A percentile compares a stretch with the other conserved stretches of the same genome.
Evolutionary conservation across 352 stramenopile species (phyloP).

Genomic region (Phytophthora cryptogea): DNA sequence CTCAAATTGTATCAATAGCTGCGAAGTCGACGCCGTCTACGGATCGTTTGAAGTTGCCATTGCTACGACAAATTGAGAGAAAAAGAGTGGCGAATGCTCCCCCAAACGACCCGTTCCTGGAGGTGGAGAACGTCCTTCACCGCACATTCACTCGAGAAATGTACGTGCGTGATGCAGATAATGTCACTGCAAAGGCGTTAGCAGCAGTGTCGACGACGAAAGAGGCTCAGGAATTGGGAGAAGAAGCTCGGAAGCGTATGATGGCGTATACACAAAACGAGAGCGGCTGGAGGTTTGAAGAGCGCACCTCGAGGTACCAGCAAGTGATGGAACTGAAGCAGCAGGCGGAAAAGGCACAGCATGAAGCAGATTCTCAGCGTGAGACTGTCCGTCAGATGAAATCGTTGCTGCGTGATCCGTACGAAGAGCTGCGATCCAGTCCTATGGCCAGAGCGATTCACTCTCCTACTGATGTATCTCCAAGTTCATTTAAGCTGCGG

Average conservation of each 20-base stretch:
- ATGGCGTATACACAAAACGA: conserved; percentile 64
- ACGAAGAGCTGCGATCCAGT: conserved; percentile 22
- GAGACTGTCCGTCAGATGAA: conserved; percentile 37
- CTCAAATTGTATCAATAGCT: not conserved
- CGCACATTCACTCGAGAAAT: conserved; percentile 35
- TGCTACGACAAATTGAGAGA: conserved; percentile 35
- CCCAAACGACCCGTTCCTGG: conserved; percentile 31
- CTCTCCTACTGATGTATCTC: not conserved
- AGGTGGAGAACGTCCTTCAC: conserved; percentile 44
- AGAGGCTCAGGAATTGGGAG: conserved; percentile 53
- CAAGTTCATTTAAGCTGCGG: not conserved
- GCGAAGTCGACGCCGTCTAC: not conserved
- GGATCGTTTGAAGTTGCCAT: conserved; percentile 35
- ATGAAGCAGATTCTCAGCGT: conserved; percentile 46
- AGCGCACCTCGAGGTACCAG: conserved; percentile 55
- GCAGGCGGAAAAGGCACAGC: conserved; percentile 45
- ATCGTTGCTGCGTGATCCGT: conserved; percentile 47
- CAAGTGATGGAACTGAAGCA: conserved; percentile 59
- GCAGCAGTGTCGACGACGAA: conserved; percentile 33
- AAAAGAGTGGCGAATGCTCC: conserved; percentile 18
- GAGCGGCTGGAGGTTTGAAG: conserved; percentile 63
- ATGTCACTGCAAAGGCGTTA: conserved; percentile 35
- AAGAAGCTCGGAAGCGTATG: conserved; percentile 66
- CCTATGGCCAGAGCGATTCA: not conserved
- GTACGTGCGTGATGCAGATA: conserved; percentile 37